Evolutionary conservation across 148 eudicot genomes (phyloP), one percentile per base, ranked within the genome.

Genomic region (Vaccinium darrowii): DNA sequence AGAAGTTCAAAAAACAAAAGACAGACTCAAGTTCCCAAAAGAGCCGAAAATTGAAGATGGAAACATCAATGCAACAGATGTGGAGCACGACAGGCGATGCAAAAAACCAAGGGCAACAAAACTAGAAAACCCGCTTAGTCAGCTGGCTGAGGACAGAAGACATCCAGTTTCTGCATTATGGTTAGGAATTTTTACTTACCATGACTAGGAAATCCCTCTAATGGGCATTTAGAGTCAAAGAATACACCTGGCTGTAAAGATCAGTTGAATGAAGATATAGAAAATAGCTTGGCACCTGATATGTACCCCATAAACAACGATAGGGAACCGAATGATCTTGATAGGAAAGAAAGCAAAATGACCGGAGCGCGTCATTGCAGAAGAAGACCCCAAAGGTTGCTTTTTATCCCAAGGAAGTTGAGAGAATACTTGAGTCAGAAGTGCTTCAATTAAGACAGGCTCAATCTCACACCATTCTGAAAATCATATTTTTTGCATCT

Each of bases 401-500:
- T 27, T 88, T 88, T 63, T 86, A 88, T 54, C 88, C 90, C 14
- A 84, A 86, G 81, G 90, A 88, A 71, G 87, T 84, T 54, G 84
- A 73, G 69, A 52, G 81, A 18, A 88, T 88, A 51, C 79, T 88
- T 53, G 85, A 84, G 3, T 86, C 84, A 16, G 43, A 73, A 36
- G 80, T n/a, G 33, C 88, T 88, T 67, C 60, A 39, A 78, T 25
- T 57, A 72, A 84, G 86, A 73, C 86, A 86, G 82, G 90, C 90
- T 80, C 90, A 88, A 39, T 84, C 90, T 21, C 90, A 86, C 82
- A 86, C 87, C 81, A 86, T 86, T 16, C 82, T 85, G 33, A 88
- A 88, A 79, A 88, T 86, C 16, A 80, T 86, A 84, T 88, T 84
- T 73, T 88, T 88, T 83, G 85, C 90, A 16, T 86, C 90, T 72